phyloP scores from a whole-genome alignment of 805 yeast genomes.

The Sugiyamaella boreocaroliniensis region DNA sequence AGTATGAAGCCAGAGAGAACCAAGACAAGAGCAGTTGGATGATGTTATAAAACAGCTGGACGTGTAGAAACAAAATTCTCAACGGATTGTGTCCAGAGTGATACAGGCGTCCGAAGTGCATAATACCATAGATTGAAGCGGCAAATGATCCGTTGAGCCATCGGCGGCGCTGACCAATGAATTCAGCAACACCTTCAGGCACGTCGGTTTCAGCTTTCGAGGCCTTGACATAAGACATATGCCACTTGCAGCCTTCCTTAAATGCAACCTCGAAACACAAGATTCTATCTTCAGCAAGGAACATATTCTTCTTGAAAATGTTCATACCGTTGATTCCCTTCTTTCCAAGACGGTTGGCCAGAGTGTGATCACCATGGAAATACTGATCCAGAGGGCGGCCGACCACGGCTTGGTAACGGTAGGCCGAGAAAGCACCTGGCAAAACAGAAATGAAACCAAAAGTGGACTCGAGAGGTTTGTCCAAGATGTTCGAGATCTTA shows the following conservation, averaged over 20 bases:
- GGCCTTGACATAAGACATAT: constrained; percentile 53
- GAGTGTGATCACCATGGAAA: constrained; percentile 58
- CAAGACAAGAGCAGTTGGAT: constrained; percentile 51
- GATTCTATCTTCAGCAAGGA: constrained; percentile 63
- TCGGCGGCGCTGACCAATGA: constrained; percentile 57
- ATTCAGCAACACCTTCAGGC: constrained; percentile 55
- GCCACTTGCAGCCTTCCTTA: constrained; percentile 52
- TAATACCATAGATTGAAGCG: constrained; percentile 45
- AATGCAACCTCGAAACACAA: constrained; percentile 60
- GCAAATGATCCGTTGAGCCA: constrained; percentile 69
- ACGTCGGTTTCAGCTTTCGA: constrained; percentile 66
- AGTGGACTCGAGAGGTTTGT: constrained; percentile 58
- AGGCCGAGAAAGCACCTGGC: constrained; percentile 67
- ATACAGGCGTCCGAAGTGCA: constrained; percentile 51
- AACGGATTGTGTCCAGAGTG: constrained; percentile 45
- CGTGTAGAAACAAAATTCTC: constrained; percentile 45
- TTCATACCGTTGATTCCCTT: constrained; percentile 53
- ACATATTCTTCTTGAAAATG: constrained; percentile 63
- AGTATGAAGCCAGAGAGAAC: constrained; percentile 59
- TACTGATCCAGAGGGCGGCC: constrained; percentile 63
- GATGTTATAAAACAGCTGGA: constrained; percentile 52
- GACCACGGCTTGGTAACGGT: constrained; percentile 51
- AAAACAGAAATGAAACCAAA: constrained; percentile 60
- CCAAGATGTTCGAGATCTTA: constrained; percentile 59
- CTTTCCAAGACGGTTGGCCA: constrained; percentile 40